Evolutionary conservation across 148 eudicot species (phyloP).

Genomic region (Linanthus parryae): DNA sequence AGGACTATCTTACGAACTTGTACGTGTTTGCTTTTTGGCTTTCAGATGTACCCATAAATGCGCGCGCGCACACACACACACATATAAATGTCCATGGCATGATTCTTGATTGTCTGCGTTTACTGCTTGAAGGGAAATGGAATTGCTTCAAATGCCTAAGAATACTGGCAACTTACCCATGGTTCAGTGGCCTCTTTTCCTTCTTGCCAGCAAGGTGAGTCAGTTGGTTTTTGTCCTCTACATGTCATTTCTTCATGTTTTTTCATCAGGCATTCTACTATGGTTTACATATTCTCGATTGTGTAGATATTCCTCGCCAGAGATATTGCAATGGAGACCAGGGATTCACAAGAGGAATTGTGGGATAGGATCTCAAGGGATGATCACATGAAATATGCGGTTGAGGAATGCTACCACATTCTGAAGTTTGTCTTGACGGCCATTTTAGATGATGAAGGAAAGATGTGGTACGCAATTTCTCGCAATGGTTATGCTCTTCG

Average conservation of each 20-base stretch:
- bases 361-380: slow-evolving; percentile 90
- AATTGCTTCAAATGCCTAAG: slow-evolving; percentile 86
- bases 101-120: no score
- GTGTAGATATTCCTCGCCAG: slow-evolving; percentile 79
- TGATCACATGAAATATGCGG: slow-evolving; percentile 96
- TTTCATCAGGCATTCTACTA: not conserved
- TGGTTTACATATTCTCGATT: not conserved
- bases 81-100: no score
- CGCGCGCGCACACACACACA: no score
- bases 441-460: slow-evolving; percentile 82
- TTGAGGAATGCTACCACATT: slow-evolving; percentile 67
- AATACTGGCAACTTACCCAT: slow-evolving; percentile 69
- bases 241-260: not conserved
- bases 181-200: slow-evolving; percentile 99
- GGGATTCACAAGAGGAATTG: slow-evolving; percentile 70
- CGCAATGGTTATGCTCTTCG: no score
- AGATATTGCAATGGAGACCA: slow-evolving; percentile 78
- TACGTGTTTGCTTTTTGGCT: no score
- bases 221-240: not conserved
- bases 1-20: slow-evolving; percentile 73
- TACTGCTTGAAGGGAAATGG: slow-evolving; percentile 81
- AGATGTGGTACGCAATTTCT: slow-evolving; percentile 68
- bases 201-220: slow-evolving; percentile 91
- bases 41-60: no score
- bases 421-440: slow-evolving; percentile 58